Conservation (phyloP, 2,329 filamentous ascomycete genomes). For the Neocucurbitaria cava region DNA sequence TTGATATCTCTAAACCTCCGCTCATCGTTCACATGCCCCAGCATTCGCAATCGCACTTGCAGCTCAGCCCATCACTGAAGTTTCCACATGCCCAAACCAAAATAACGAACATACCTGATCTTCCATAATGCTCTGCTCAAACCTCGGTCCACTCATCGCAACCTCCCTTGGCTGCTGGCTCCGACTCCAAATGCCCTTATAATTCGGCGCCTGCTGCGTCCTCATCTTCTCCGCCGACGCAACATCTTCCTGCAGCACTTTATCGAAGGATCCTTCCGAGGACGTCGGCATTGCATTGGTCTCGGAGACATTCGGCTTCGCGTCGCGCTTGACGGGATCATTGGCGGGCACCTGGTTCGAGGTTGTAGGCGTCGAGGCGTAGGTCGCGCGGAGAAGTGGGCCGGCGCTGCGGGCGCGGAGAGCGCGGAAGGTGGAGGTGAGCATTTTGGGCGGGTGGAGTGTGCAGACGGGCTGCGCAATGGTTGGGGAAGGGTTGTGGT, state of each 20-base stretch:
- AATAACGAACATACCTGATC: constrained; percentile 73
- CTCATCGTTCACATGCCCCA: neutral
- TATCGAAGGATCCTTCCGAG: constrained; percentile 59
- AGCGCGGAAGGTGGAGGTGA: constrained; percentile 34
- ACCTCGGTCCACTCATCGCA: constrained; percentile 93
- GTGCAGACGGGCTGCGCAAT: constrained; percentile 27
- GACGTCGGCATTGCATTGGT: constrained; percentile 66
- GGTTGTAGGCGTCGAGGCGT: constrained; percentile 28
- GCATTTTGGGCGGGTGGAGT: constrained; percentile 24
- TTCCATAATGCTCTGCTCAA: constrained; percentile 95
- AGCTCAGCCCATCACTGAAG: neutral
- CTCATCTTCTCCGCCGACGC: constrained; percentile 62
- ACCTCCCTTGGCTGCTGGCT: constrained; percentile 81
- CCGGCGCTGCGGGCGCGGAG: constrained; percentile 37
- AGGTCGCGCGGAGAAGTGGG: constrained; percentile 32
- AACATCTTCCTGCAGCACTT: constrained; percentile 62
- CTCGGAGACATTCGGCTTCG: constrained; percentile 61
- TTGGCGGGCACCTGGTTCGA: constrained; percentile 73
- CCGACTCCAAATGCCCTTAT: constrained; percentile 78
- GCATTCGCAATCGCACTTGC: neutral
- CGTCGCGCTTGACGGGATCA: constrained; percentile 62
- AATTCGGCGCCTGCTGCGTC: constrained; percentile 84
- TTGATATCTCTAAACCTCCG: neutral
- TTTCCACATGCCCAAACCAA: neutral
- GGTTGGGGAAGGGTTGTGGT: constrained; percentile 6